These are phyloP conservation scores for Clavispora asparagi DNA, from an alignment of 805 yeast genomes.

Conservation along the genomic window DNA sequence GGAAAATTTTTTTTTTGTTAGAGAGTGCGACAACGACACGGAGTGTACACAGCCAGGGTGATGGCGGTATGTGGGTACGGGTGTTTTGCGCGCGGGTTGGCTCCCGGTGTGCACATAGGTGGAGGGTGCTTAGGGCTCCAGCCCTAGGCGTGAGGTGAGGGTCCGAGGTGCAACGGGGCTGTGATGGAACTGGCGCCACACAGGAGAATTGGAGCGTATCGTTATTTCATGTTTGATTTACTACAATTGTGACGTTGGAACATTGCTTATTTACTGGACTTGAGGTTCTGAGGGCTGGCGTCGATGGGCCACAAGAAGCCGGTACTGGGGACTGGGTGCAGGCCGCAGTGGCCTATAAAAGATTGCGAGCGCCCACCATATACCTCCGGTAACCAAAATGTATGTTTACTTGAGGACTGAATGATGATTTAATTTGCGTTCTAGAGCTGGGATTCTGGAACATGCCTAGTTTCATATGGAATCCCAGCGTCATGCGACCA, in stretches of 20 bases:
- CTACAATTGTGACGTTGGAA: too few relatives aligned
- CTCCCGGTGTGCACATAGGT: slow-evolving; percentile 9
- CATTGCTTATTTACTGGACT: too few relatives aligned
- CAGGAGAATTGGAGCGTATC: too few relatives aligned
- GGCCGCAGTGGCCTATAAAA: not conserved
- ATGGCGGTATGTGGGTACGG: not conserved
- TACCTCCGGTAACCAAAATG: not conserved
- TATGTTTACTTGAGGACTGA: slow-evolving; percentile 2
- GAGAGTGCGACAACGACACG: not conserved
- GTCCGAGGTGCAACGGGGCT: too few relatives aligned
- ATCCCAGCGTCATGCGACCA: slow-evolving; percentile 38
- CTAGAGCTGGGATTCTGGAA: slow-evolving; percentile 35
- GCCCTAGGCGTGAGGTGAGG: slow-evolving; percentile 9
- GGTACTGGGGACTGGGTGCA: not conserved
- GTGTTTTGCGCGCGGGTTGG: slow-evolving; percentile 8
- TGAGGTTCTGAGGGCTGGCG: too few relatives aligned
- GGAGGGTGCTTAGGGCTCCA: slow-evolving; percentile 10
- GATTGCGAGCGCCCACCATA: not conserved
- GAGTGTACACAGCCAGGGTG: not conserved
- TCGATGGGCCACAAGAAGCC: too few relatives aligned
- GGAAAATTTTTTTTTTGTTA: slow-evolving; percentile 13
- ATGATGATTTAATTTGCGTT: slow-evolving; percentile 49
- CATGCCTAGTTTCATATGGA: slow-evolving; percentile 44
- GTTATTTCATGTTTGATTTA: too few relatives aligned
- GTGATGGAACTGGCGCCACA: too few relatives aligned